Base-by-base conservation (phyloP, 1,139 yeast species). In the Hemisphaericaspora lyxosophila region DNA sequence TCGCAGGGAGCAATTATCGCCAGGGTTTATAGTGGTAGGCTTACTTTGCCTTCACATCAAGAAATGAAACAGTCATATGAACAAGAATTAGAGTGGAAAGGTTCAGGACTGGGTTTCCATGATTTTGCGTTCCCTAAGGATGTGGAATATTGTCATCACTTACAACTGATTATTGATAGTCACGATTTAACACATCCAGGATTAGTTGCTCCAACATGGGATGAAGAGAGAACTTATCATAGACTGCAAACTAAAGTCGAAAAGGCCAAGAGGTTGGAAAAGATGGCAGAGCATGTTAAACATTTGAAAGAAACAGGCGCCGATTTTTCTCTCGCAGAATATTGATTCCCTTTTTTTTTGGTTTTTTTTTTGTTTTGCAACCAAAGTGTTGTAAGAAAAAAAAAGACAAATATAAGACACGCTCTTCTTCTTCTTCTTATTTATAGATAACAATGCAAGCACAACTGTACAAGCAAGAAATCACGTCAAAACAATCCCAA, bases 1-100 rank as follows among this genome's bases (percentile, higher is more conserved):
- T 64, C 69, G 14, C 78, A 74, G 50, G 70, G 65, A 5, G 66
- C 70, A 22, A 53, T 68, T n/a, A 57, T 70, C 30, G 67, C 78
- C 4, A 57, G 78, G 33, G 65, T 61, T 3, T 57, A 60, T 37
- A 60, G 70, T 25, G 78, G 78, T 5, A 57, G 74, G 36, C 45
- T 64, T 8, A 33, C 41, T 7, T 52, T 73, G 22, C 79, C 79
- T 1, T 35, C 57, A 4, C 35, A 45, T 13, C 50, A 53, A 23
- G 64, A 56, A 16, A 73, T 71, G 73, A 17, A 36, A 3, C 18
- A 38, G 6, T 51, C 51, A 33, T 58, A 53, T 35, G 37, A 42
- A 12, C 23, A 43, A 8, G 61, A 64, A 37, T 34, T 60, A 8
- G 42, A 34, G 7, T 42, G 28, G 9, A 55, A 54, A 32, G 68